Conservation (phyloP, 805 yeast genomes). For the Ogataea trehalophila region DNA sequence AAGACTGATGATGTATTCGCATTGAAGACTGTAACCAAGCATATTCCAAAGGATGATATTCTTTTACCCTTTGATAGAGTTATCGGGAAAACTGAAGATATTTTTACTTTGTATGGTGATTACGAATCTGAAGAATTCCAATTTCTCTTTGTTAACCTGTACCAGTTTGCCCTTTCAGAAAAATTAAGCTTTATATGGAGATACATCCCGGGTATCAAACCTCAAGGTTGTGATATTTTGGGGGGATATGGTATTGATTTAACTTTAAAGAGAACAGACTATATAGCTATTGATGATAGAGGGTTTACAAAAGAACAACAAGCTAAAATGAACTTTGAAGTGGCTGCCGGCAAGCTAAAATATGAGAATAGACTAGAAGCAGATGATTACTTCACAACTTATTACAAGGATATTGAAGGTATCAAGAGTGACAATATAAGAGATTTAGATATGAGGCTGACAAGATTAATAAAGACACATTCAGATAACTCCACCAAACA, state of each 20-base stretch:
- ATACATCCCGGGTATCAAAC: constrained; percentile 41
- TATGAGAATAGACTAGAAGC: not conserved
- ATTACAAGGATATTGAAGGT: constrained; percentile 28
- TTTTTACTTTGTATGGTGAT: constrained; percentile 63
- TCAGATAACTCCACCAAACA: constrained; percentile 23
- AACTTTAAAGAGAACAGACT: constrained; percentile 61
- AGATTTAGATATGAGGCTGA: constrained; percentile 36
- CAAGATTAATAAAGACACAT: constrained; percentile 33
- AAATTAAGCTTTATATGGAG: constrained; percentile 75
- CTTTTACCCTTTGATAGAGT: constrained; percentile 55
- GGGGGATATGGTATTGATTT: constrained; percentile 67
- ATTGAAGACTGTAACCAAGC: constrained; percentile 49
- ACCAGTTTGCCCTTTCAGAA: constrained; percentile 54
- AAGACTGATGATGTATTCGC: constrained; percentile 75
- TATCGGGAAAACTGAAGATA: constrained; percentile 40
- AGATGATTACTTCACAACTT: constrained; percentile 15
- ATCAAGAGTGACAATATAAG: constrained; percentile 30
- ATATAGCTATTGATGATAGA: constrained; percentile 60
- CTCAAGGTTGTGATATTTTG: constrained; percentile 27
- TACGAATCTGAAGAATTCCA: constrained; percentile 44
- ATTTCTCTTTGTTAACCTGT: constrained; percentile 53
- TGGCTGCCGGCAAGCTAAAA: constrained; percentile 1
- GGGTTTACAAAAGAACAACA: constrained; percentile 30
- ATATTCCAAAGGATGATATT: constrained; percentile 6
- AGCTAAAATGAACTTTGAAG: constrained; percentile 22